Evolutionary conservation across 192 early-diverging fungal genomes (phyloP).

Genomic region (Funneliformis geosporum): DNA sequence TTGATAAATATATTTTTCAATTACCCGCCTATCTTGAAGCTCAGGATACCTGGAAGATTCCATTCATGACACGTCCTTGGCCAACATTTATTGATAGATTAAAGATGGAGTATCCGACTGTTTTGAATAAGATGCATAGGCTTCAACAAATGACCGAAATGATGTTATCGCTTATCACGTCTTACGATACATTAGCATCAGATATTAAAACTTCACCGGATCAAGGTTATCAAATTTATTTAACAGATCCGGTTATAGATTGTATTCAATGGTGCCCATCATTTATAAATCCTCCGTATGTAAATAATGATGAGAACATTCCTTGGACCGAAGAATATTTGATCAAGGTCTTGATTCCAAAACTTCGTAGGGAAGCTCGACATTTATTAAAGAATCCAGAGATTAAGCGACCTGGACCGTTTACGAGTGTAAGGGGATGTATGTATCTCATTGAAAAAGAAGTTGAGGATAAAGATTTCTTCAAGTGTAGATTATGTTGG

Average conservation of each 20-base stretch:
- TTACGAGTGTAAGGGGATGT: slow-evolving; percentile 1
- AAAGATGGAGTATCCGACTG: not conserved
- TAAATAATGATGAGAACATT: slow-evolving; percentile 18
- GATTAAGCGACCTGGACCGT: not conserved
- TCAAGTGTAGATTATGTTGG: slow-evolving; percentile 1
- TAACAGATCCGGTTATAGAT: slow-evolving; percentile 12
- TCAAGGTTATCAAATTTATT: slow-evolving; percentile 6
- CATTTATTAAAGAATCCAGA: not conserved
- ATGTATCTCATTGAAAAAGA: not conserved
- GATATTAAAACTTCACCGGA: not conserved
- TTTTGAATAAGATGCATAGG: not conserved
- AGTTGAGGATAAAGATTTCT: not conserved
- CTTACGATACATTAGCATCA: not conserved
- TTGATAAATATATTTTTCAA: not conserved
- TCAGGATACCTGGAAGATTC: not conserved
- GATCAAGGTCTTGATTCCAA: not conserved
- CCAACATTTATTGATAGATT: not conserved
- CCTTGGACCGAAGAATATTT: slow-evolving; percentile 11
- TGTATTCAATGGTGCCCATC: slow-evolving; percentile 20
- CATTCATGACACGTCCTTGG: slow-evolving; percentile 2
- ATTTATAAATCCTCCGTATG: slow-evolving; percentile 13
- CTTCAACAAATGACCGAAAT: not conserved
- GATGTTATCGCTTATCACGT: not conserved
- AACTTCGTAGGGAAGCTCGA: slow-evolving; percentile 10
- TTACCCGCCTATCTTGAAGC: slow-evolving; percentile 7